These are phyloP conservation scores for Castanospermum australe DNA, from an alignment of 306 rosid genomes.

Conservation along the genomic window DNA sequence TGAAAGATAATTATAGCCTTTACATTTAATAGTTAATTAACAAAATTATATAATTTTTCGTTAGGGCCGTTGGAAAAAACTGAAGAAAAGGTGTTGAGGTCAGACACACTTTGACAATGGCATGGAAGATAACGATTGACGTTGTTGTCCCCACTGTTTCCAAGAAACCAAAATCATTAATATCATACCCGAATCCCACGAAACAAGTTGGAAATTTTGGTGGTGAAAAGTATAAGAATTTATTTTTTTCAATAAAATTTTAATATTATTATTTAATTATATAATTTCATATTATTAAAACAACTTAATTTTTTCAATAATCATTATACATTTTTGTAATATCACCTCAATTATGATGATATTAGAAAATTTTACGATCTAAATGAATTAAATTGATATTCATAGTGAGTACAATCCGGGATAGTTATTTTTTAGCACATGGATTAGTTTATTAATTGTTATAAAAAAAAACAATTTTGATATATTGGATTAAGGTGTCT, in stretches of 20 bases:
- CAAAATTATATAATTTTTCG: too few relatives aligned
- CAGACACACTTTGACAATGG: not conserved
- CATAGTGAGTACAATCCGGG: too few relatives aligned
- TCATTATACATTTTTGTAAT: too few relatives aligned
- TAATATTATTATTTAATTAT: not conserved
- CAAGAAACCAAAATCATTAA: not conserved
- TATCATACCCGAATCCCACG: not conserved
- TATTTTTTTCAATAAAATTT: not conserved
- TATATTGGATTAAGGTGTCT: not conserved
- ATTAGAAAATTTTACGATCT: too few relatives aligned
- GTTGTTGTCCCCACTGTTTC: not conserved
- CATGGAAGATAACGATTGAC: not conserved
- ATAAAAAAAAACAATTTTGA: not conserved
- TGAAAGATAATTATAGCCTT: too few relatives aligned
- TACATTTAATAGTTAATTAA: too few relatives aligned
- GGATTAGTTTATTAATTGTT: too few relatives aligned
- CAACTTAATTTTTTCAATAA: too few relatives aligned
- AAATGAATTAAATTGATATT: too few relatives aligned
- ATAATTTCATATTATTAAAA: not conserved
- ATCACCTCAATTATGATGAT: too few relatives aligned
- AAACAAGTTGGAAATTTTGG: not conserved
- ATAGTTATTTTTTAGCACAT: too few relatives aligned
- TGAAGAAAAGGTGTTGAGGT: not conserved
- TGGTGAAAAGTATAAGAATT: too few relatives aligned
- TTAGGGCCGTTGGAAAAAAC: slow-evolving; percentile 13